phyloP scores from a whole-genome alignment of 1,284 basidiomycete species.

The Apiotrichum laibachii region DNA sequence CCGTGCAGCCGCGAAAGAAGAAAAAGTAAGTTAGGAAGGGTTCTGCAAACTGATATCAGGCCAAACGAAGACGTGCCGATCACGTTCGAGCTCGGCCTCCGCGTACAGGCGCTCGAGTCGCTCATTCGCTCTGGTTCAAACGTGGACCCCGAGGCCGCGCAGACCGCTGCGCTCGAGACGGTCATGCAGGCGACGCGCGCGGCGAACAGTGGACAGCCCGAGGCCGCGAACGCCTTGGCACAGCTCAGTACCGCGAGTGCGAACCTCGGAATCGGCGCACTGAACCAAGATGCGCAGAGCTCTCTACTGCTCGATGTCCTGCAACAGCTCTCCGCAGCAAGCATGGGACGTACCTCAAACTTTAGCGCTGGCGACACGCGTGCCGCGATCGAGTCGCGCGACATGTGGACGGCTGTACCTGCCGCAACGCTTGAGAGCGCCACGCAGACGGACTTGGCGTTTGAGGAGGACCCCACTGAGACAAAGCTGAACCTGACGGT shows the following conservation, averaged over 20 bases:
- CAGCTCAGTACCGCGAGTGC: constrained; percentile 35
- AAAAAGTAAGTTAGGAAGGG: constrained; percentile 31
- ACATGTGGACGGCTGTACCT: constrained; percentile 41
- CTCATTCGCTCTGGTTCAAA: constrained; percentile 42
- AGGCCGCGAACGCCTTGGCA: constrained; percentile 41
- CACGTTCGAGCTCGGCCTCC: constrained; percentile 40
- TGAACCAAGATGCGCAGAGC: constrained; percentile 39
- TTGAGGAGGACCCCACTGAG: constrained; percentile 74
- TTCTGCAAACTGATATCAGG: constrained; percentile 3
- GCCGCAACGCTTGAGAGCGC: constrained; percentile 30
- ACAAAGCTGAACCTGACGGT: constrained; percentile 91
- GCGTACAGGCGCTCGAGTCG: constrained; percentile 45
- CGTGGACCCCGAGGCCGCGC: constrained; percentile 39
- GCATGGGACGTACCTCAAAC: constrained; percentile 24
- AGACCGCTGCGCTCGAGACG: constrained; percentile 41
- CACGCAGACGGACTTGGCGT: constrained; percentile 58
- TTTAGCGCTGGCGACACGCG: constrained; percentile 8
- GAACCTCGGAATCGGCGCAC: constrained; percentile 29
- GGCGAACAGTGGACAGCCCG: constrained; percentile 39
- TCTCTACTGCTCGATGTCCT: constrained; percentile 46
- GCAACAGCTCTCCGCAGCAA: constrained; percentile 44
- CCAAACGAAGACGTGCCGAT: constrained; percentile 31
- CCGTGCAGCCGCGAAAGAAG: constrained; percentile 36
- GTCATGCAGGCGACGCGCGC: constrained; percentile 45
- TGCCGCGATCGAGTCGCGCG: constrained; percentile 20